A percentile compares a stretch with the other conserved stretches of the same genome.
Evolutionary conservation across 805 yeast genomes (phyloP).

Genomic region (Isabelozyma heimii): DNA sequence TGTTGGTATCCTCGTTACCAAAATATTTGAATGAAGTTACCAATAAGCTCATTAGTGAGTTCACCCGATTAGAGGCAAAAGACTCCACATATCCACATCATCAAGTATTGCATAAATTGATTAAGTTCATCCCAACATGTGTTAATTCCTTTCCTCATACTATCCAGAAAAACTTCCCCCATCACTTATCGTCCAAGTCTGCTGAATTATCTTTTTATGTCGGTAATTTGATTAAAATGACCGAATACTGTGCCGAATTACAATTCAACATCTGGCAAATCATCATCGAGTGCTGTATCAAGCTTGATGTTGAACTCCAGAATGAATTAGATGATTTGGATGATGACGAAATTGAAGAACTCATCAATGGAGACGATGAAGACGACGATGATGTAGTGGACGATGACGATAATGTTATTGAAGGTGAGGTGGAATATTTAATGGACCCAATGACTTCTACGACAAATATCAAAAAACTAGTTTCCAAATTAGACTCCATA

Average conservation of each 20-base stretch:
- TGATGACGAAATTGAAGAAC: constrained; percentile 59
- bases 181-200: constrained; percentile 60
- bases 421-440: constrained; percentile 45
- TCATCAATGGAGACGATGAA: constrained; percentile 44
- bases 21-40: constrained; percentile 89
- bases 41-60: constrained; percentile 60
- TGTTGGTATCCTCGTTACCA: constrained; percentile 81
- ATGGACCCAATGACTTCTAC: constrained; percentile 38
- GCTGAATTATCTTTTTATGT: constrained; percentile 60
- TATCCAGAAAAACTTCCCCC: constrained; percentile 69
- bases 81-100: constrained; percentile 45
- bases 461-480: constrained; percentile 49
- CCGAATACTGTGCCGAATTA: constrained; percentile 73
- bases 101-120: constrained; percentile 57
- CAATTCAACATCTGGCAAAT: constrained; percentile 76
- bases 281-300: constrained; percentile 74
- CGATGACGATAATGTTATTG: constrained; percentile 20
- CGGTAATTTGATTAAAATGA: constrained; percentile 55
- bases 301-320: constrained; percentile 88
- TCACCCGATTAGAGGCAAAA: constrained; percentile 26
- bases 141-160: constrained; percentile 59
- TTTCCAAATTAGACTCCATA: constrained; percentile 70
- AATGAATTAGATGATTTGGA: constrained; percentile 84
- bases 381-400: constrained; percentile 38
- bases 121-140: constrained; percentile 79